A percentile compares a stretch with the other conserved stretches of the same genome.
Conservation (phyloP, 352 stramenopile species). For the Phytophthora megakarya region DNA sequence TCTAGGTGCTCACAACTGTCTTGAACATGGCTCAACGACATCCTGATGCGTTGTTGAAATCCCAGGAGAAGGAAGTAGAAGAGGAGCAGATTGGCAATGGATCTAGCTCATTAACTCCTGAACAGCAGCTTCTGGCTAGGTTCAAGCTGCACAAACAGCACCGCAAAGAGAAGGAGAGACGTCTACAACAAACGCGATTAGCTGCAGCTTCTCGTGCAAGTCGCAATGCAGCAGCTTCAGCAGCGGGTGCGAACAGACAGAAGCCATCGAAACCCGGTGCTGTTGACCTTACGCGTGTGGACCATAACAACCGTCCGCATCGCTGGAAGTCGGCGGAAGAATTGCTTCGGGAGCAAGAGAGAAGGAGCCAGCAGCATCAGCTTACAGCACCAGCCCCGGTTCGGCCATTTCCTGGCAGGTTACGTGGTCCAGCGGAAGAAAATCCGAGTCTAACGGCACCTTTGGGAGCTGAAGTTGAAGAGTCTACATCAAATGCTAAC, state of each 20-base stretch:
- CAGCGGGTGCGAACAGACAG: conserved; percentile 1
- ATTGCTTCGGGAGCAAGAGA: conserved; percentile 68
- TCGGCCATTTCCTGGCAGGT: conserved; percentile 57
- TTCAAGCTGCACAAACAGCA: conserved; percentile 86
- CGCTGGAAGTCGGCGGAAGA: conserved; percentile 81
- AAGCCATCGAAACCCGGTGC: conserved; percentile 15
- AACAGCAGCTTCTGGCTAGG: conserved; percentile 70
- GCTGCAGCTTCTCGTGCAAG: conserved; percentile 34
- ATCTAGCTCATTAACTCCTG: conserved; percentile 26
- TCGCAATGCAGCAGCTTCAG: conserved; percentile 25
- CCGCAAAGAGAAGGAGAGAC: conserved; percentile 64
- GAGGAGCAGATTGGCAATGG: no score
- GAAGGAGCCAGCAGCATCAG: conserved; percentile 59
- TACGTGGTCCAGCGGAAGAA: conserved; percentile 47
- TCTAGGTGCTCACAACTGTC: conserved; percentile 9
- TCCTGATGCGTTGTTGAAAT: no score
- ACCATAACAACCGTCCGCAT: conserved; percentile 88
- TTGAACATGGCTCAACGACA: conserved; percentile 26
- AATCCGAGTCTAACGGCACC: not conserved
- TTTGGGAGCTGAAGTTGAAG: not conserved
- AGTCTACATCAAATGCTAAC: conserved; percentile 18
- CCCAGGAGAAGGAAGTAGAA: no score
- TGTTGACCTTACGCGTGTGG: conserved; percentile 63
- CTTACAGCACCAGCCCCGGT: conserved; percentile 56
- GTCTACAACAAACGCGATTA: conserved; percentile 57